These are phyloP conservation scores for Krasilnikovozyma curviuscula DNA, from an alignment of 768 basidiomycete genomes.

Conservation along the genomic window DNA sequence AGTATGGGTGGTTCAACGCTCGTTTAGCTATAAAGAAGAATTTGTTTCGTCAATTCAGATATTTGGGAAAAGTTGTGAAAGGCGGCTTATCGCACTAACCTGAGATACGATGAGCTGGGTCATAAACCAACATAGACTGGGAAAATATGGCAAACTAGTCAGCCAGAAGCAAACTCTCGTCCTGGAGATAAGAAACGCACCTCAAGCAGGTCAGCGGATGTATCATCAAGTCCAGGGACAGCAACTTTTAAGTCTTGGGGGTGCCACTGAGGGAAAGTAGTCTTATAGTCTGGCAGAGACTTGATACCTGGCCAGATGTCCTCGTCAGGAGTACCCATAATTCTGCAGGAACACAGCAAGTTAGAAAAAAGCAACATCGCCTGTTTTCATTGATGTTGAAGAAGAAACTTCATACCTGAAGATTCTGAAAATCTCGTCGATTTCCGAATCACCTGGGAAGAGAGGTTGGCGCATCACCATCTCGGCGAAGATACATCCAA, in stretches of 20 bases:
- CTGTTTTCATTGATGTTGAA: neutral
- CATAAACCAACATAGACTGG: conserved; percentile 57
- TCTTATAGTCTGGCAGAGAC: conserved; percentile 78
- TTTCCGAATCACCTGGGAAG: conserved; percentile 98
- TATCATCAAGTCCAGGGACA: conserved; percentile 54
- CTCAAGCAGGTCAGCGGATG: conserved; percentile 62
- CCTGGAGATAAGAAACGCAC: conserved; percentile 27
- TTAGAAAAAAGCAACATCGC: neutral
- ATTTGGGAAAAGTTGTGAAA: neutral
- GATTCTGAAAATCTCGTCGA: conserved; percentile 98
- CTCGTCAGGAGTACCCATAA: conserved; percentile 85
- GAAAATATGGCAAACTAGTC: neutral
- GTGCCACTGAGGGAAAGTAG: conserved; percentile 91
- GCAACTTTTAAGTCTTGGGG: conserved; percentile 45
- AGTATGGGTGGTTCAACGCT: conserved; percentile 35
- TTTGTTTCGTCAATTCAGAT: conserved; percentile 1
- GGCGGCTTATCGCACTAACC: conserved; percentile 33
- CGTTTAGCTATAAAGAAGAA: conserved; percentile 35
- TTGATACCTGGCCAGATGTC: conserved; percentile 79
- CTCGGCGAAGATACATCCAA: conserved; percentile 92
- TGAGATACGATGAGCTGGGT: conserved; percentile 79
- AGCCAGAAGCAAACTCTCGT: neutral
- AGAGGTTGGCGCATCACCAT: conserved; percentile 85
- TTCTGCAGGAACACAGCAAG: conserved; percentile 33
- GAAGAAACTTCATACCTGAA: conserved; percentile 49